A percentile compares a stretch with the other conserved stretches of the same genome.
phyloP scores from a whole-genome alignment of 2,329 filamentous ascomycete genomes.

The Apiospora hydei region DNA sequence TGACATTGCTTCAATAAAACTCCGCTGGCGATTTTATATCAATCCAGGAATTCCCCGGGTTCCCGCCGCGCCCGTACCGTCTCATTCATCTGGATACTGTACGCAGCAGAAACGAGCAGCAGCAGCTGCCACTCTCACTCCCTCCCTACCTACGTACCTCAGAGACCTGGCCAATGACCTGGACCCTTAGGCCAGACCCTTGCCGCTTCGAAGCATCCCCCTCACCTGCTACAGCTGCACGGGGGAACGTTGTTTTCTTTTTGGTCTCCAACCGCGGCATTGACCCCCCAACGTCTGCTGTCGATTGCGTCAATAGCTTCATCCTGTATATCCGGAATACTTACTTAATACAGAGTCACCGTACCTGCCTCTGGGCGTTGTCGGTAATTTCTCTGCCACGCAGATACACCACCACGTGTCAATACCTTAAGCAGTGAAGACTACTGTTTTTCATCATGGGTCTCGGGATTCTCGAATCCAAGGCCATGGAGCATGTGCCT shows the following conservation, averaged over 20 bases:
- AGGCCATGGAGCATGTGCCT: conserved; percentile 72
- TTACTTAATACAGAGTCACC: conserved; percentile 7
- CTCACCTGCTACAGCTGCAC: background rate
- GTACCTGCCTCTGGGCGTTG: background rate
- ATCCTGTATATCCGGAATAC: background rate
- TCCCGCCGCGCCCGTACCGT: background rate
- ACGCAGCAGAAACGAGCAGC: background rate
- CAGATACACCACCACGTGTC: background rate
- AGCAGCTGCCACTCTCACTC: background rate
- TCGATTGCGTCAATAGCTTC: background rate
- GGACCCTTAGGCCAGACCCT: conserved; percentile 7
- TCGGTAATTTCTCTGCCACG: background rate
- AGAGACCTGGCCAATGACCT: background rate
- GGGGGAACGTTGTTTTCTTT: background rate
- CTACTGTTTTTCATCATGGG: conserved; percentile 58
- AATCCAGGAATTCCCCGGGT: background rate
- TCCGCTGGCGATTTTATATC: background rate
- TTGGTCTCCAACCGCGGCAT: background rate
- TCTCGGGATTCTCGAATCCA: conserved; percentile 77
- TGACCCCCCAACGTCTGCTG: conserved; percentile 2
- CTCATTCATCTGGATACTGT: background rate
- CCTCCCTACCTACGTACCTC: too few relatives aligned
- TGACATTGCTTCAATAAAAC: background rate
- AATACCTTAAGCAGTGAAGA: background rate
- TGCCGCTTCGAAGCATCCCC: background rate